A percentile compares a stretch with the other conserved stretches of the same genome.
phyloP scores from a whole-genome alignment of 257 asterid species.

The Anisodus tanguticus region DNA sequence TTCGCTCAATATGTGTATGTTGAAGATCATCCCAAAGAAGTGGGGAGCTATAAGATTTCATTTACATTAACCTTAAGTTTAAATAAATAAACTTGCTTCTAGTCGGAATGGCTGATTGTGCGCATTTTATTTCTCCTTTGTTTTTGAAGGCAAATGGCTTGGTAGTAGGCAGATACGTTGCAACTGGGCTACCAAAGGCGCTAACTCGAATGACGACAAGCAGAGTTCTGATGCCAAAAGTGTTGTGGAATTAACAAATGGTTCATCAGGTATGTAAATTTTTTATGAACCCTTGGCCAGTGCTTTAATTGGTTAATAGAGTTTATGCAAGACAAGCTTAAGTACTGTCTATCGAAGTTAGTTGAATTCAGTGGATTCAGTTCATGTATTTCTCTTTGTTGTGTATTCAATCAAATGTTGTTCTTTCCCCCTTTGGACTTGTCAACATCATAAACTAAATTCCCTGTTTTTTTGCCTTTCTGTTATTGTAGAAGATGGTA shows the following conservation, averaged over 20 bases:
- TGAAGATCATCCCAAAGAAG: background rate
- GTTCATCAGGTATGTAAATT: constrained; percentile 63
- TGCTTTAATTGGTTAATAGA: background rate
- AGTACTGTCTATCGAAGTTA: background rate
- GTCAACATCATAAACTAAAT: background rate
- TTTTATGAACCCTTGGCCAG: background rate
- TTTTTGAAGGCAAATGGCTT: constrained; percentile 81
- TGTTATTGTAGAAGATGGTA: constrained; percentile 71
- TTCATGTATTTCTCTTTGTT: background rate
- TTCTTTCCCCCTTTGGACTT: constrained; percentile 21
- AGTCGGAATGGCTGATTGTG: constrained; percentile 26
- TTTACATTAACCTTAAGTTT: constrained; percentile 7
- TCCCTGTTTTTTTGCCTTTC: constrained; percentile 25
- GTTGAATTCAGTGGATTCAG: background rate
- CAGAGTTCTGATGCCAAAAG: constrained; percentile 79
- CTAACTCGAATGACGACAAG: constrained; percentile 71
- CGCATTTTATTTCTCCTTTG: background rate
- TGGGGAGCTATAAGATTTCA: constrained; percentile 4
- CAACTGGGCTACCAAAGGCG: constrained; percentile 96
- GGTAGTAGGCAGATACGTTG: constrained; percentile 96
- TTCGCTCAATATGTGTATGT: constrained; percentile 5
- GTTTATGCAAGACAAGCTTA: background rate
- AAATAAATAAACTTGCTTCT: background rate
- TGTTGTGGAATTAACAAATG: constrained; percentile 76
- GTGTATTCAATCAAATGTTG: background rate